Evolutionary conservation across 2,329 filamentous ascomycete species (phyloP), one percentile per base, ranked within the genome.

Genomic region (Aspergillus aculeatinus): DNA sequence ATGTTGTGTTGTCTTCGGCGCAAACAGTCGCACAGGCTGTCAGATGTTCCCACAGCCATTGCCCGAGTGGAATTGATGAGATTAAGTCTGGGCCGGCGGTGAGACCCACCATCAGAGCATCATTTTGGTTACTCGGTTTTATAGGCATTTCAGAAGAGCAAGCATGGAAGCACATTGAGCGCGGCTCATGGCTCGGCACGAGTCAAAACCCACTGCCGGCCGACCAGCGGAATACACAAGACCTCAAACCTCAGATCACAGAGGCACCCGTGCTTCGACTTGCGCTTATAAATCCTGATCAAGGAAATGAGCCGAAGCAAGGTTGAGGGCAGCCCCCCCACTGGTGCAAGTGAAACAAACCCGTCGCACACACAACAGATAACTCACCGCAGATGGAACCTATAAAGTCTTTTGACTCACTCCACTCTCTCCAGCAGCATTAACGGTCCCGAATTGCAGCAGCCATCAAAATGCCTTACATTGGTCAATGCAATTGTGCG

Each of bases 401-500:
- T 44, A 44, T 44, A 44, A 44, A 44, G n/a, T 44, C 39, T n/a
- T 19, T 3, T 4, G 39, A 1, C 39, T 44, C 4, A n/a, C 39
- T 44, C 39, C 39, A 44, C 39, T 35, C 9, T 19, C 39, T 44
- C 39, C 16, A 42, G 39, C 14, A 44, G 5, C 16, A 2, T 16
- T 44, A 9, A 44, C 16, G 12, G 39, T 5, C 39, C 3, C n/a
- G 16, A 44, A 7, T 9, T 19, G 39, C 29, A 5, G 25, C 27
- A 25, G 44, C 29, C n/a, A 27, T n/a, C 25, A 58, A 16, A 5
- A 70, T 70, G 68, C 35, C 61, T 11, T 70, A 69, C n/a, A 63
- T 51, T 14, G 68, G 67, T 25, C 61, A 63, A 21, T 70, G 68
- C 57, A 70, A 70, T 35, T 70, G 68, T 57, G 56, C 62, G 21